phyloP scores from a whole-genome alignment of 257 asterid genomes.

The Penstemon newberryi region DNA sequence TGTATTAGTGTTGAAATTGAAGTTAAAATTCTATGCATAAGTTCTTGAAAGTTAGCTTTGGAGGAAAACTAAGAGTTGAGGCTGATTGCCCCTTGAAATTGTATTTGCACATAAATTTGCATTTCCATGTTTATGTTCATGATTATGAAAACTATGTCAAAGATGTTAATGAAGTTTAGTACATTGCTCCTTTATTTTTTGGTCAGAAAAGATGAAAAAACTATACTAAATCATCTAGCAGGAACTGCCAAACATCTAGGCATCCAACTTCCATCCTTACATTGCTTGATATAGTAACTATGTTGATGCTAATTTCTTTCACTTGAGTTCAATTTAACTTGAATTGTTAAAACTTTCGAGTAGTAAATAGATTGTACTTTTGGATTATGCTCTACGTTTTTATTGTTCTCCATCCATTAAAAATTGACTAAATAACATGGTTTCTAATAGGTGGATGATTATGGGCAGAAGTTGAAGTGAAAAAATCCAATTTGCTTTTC shows the following conservation, averaged over 20 bases:
- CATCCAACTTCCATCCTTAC: too few relatives aligned
- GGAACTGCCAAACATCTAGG: too few relatives aligned
- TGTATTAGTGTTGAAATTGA: background rate
- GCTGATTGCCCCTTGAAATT: too few relatives aligned
- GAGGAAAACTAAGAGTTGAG: background rate
- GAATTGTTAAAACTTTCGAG: background rate
- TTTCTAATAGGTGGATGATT: slow-evolving; percentile 20
- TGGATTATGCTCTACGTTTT: background rate
- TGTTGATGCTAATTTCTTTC: background rate
- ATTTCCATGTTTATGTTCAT: background rate
- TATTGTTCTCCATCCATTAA: background rate
- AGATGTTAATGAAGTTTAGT: slow-evolving; percentile 3
- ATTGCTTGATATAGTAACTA: too few relatives aligned
- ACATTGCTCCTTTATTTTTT: background rate
- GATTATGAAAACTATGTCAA: background rate
- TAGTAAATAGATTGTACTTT: background rate
- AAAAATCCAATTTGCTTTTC: background rate
- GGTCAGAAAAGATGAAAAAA: too few relatives aligned
- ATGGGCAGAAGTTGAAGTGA: slow-evolving; percentile 17
- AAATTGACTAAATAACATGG: background rate
- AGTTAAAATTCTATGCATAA: background rate
- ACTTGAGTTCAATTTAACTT: background rate
- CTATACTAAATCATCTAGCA: too few relatives aligned
- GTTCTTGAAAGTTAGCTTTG: slow-evolving; percentile 1
- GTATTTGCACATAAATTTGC: background rate